These are phyloP conservation scores for Plasmodium vivax DNA, from an alignment of 169 alveolate genomes.

Conservation along the genomic window DNA sequence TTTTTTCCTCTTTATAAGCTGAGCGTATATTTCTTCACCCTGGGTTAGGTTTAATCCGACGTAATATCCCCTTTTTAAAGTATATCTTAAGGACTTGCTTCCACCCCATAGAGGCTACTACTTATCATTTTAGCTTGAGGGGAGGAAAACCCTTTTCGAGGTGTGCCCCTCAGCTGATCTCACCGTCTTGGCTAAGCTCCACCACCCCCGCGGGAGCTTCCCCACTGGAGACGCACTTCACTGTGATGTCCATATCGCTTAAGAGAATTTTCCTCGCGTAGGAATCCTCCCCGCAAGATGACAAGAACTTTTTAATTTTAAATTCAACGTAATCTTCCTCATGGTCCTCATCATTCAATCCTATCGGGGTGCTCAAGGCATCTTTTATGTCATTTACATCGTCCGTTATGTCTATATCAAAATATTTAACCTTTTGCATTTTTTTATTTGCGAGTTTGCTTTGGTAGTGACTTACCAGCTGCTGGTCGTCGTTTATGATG, in stretches of 20 bases:
- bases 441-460: constrained; percentile 15
- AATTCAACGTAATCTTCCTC: constrained; percentile 30
- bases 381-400: constrained; percentile 49
- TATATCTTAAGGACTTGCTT: not conserved
- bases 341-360: constrained; percentile 1
- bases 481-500: constrained; percentile 28
- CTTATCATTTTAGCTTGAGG: not conserved
- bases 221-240: not conserved
- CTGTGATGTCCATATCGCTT: constrained; percentile 26
- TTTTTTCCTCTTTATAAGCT: not conserved
- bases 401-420: constrained; percentile 64
- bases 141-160: not conserved
- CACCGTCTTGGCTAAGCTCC: not conserved
- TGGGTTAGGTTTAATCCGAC: not conserved
- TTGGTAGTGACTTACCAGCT: constrained; percentile 8
- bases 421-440: constrained; percentile 41
- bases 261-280: constrained; percentile 26
- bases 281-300: not conserved
- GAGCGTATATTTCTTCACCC: not conserved
- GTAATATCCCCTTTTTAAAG: not conserved
- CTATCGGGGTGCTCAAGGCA: constrained; percentile 18
- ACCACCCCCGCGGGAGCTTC: not conserved
- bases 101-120: not conserved
- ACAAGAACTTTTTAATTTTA: constrained; percentile 23
- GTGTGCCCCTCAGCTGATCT: not conserved